These are phyloP conservation scores for Friedmanniomyces endolithicus DNA, from an alignment of 495 filamentous ascomycete genomes.

Conservation along the genomic window DNA sequence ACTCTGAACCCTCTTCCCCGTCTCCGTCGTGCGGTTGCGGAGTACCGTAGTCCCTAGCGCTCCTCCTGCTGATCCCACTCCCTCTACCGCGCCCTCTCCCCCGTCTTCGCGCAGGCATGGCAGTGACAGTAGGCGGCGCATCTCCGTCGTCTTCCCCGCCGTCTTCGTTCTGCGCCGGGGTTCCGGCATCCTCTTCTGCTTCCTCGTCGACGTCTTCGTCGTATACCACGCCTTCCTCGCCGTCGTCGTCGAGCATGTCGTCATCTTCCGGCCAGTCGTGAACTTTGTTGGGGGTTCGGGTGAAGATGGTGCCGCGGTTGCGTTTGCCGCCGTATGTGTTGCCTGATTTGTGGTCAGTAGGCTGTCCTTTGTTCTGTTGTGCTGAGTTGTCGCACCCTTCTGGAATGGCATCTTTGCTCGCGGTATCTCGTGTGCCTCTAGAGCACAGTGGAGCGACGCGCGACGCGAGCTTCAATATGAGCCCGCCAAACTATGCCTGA, in stretches of 20 bases:
- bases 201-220: constrained; percentile 6
- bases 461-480: too few species aligned
- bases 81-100: constrained; percentile 7
- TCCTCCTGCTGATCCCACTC: neutral
- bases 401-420: neutral
- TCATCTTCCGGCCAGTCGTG: constrained; percentile 14
- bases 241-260: constrained; percentile 12
- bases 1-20: constrained; percentile 23
- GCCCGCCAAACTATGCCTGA: too few species aligned
- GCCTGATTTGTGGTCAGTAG: neutral
- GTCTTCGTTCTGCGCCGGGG: constrained; percentile 13
- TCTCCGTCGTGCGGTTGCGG: constrained; percentile 9
- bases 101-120: constrained; percentile 6
- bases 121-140: constrained; percentile 7
- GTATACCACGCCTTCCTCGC: constrained; percentile 1
- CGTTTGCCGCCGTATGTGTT: neutral
- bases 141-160: constrained; percentile 16
- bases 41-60: constrained; percentile 7
- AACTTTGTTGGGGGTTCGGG: neutral
- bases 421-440: too few species aligned
- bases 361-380: neutral
- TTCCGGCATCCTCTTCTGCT: constrained; percentile 13
- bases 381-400: neutral
- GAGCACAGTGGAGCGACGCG: too few species aligned
- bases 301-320: neutral